A percentile compares a stretch with the other conserved stretches of the same genome.
These are phyloP conservation scores for Globisporangium heterothallicum DNA, from an alignment of 352 stramenopile genomes.

Conservation along the genomic window DNA sequence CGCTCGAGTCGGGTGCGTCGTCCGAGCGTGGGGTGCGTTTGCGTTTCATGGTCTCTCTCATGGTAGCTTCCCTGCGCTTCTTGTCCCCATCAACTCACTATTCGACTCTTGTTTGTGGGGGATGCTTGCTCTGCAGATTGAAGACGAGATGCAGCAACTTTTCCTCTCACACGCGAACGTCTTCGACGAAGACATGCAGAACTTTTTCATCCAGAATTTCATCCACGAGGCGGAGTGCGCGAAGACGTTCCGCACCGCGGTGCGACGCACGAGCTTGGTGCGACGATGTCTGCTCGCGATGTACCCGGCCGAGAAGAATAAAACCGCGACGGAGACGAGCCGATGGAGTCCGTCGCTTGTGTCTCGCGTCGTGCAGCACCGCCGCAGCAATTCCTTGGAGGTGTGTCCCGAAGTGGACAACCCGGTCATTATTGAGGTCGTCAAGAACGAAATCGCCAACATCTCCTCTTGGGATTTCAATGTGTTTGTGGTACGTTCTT, in stretches of 20 bases:
- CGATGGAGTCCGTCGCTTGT: constrained; percentile 36
- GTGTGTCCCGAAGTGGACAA: constrained; percentile 54
- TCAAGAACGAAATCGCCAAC: constrained; percentile 49
- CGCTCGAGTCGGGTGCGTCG: constrained; percentile 38
- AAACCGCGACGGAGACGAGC: constrained; percentile 21
- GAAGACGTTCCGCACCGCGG: constrained; percentile 59
- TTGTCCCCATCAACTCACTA: too few species aligned
- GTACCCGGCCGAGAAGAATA: constrained; percentile 43
- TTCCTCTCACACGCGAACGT: constrained; percentile 77
- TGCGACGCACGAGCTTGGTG: constrained; percentile 70
- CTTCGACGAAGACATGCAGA: constrained; percentile 81
- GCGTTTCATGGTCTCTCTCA: too few species aligned
- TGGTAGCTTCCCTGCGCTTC: too few species aligned
- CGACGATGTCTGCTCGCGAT: constrained; percentile 67
- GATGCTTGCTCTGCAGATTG: constrained; percentile 21
- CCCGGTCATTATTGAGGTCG: constrained; percentile 28
- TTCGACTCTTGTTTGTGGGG: neutral
- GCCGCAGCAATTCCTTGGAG: constrained; percentile 33
- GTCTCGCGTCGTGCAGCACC: constrained; percentile 17
- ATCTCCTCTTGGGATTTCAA: constrained; percentile 69
- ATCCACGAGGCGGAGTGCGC: constrained; percentile 65
- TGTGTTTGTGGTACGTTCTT: constrained; percentile 44
- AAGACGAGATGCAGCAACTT: constrained; percentile 64
- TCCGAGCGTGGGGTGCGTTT: constrained; percentile 35
- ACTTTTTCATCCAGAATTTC: constrained; percentile 86